Evolutionary conservation across 2,329 filamentous ascomycete species (phyloP), one percentile per base, ranked within the genome.

Genomic region (Aspergillus sp.): DNA sequence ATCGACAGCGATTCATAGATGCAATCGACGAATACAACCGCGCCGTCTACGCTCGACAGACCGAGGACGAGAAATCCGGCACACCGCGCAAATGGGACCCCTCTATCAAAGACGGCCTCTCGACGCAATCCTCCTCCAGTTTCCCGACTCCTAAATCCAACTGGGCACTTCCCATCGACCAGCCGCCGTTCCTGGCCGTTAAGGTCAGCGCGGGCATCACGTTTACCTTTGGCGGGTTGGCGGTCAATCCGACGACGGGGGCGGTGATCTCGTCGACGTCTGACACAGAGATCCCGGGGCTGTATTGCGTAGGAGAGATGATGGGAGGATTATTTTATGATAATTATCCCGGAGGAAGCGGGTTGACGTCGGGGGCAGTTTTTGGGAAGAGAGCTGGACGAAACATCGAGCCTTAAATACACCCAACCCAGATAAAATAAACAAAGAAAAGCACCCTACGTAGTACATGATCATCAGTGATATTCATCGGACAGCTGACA

Each of bases 191-290:
- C 55, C 62, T 82, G 27, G 82, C 82, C 1, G 76, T 85, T 41
- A 78, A 79, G 52, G 80, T 85, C 2, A 77, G 76, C 3, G 80
- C 79, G 41, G 82, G 83, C 1, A 74, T 86, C 10, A 85, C 81
- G 0, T 86, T 85, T 53, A 85, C 82, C 0, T 86, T 85, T 64
- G 82, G 81, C 1, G 81, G 82, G 0, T 62, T 85, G 5, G 71
- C 72, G 4, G 74, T 82, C 2, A 72, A 79, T 42, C 71, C 78
- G 0, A 60, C 76, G 27, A 81, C 77, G 0, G 72, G 74, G 2
- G 69, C 68, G 3, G 74, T 84, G 1, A 59, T 83, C 9, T 71
- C 68, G 2, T 65, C 71, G 3, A 59, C 63, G 1, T 75, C 71
- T 0, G 68, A 67, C 1, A 55, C 57, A 4, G 64, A 68, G n/a